phyloP scores from a whole-genome alignment of 2,329 filamentous ascomycete species.

The Colletotrichum simmondsii region DNA sequence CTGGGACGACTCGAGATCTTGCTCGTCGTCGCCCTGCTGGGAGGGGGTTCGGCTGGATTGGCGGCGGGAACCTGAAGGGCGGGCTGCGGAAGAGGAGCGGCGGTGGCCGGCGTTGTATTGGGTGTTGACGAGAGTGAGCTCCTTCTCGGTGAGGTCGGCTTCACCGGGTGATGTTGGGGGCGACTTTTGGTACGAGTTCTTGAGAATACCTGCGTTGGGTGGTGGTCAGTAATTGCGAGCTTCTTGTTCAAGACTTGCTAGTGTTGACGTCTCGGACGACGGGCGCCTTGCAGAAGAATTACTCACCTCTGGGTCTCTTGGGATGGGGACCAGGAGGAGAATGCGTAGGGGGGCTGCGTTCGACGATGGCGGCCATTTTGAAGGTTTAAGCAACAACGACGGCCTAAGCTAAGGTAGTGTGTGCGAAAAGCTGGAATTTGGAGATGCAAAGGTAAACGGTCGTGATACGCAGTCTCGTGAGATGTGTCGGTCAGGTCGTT shows the following conservation, averaged over 20 bases:
- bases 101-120: conserved; percentile 92
- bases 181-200: conserved; percentile 81
- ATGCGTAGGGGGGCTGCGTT: conserved; percentile 50
- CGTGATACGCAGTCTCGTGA: conserved; percentile 30
- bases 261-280: neutral
- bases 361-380: conserved; percentile 55
- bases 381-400: conserved; percentile 12
- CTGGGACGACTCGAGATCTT: conserved; percentile 69
- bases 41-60: conserved; percentile 68
- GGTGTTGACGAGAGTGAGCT: conserved; percentile 93
- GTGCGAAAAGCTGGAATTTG: neutral
- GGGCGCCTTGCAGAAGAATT: too few species aligned
- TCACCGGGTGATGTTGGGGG: conserved; percentile 63
- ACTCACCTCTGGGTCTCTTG: conserved; percentile 59
- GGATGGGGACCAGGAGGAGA: conserved; percentile 53
- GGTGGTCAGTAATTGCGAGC: neutral
- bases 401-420: neutral
- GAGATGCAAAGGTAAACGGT: neutral
- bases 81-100: conserved; percentile 80
- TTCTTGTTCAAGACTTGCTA: neutral
- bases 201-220: conserved; percentile 80
- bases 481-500: conserved; percentile 5
- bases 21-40: conserved; percentile 55
- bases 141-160: conserved; percentile 76
- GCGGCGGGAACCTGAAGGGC: conserved; percentile 74